Evolutionary conservation across 108 stramenopile genomes (phyloP).

Genomic region (Skeletonema grethae): DNA sequence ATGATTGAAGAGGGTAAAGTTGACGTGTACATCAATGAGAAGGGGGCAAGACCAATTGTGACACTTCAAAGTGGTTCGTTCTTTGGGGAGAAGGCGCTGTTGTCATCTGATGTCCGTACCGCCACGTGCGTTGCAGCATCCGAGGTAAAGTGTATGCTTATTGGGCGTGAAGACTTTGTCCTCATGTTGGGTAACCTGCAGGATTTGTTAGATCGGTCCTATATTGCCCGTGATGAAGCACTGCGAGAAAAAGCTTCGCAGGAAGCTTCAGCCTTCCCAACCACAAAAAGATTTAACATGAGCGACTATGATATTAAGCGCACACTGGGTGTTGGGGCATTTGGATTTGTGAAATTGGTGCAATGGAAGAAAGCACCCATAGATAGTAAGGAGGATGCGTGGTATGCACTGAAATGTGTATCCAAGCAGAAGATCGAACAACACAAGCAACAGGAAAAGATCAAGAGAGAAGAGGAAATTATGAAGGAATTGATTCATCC

Average conservation of each 20-base stretch:
- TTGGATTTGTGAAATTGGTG: constrained; percentile 50
- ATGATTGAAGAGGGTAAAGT: constrained; percentile 56
- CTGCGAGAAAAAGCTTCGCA: constrained; percentile 1
- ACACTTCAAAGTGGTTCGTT: constrained; percentile 40
- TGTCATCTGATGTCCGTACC: constrained; percentile 44
- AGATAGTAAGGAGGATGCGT: constrained; percentile 19
- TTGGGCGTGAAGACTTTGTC: constrained; percentile 70
- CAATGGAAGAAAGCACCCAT: constrained; percentile 40
- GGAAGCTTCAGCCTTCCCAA: constrained; percentile 3
- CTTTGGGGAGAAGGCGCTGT: constrained; percentile 56
- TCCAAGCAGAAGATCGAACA: constrained; percentile 53
- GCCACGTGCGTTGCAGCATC: constrained; percentile 55
- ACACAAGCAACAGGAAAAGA: constrained; percentile 51
- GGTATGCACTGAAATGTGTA: constrained; percentile 59
- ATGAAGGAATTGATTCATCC: constrained; percentile 60
- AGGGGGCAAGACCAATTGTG: constrained; percentile 40
- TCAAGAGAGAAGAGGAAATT: constrained; percentile 56
- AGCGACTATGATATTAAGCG: constrained; percentile 47
- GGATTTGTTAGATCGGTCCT: constrained; percentile 52
- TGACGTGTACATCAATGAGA: constrained; percentile 42
- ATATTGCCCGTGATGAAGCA: constrained; percentile 23
- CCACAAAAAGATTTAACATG: constrained; percentile 34
- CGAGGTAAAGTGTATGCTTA: constrained; percentile 45
- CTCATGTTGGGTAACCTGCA: constrained; percentile 65
- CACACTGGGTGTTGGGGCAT: constrained; percentile 56